Evolutionary conservation across 2,329 filamentous ascomycete genomes (phyloP).

Genomic region (Botryosphaeria agaves): DNA sequence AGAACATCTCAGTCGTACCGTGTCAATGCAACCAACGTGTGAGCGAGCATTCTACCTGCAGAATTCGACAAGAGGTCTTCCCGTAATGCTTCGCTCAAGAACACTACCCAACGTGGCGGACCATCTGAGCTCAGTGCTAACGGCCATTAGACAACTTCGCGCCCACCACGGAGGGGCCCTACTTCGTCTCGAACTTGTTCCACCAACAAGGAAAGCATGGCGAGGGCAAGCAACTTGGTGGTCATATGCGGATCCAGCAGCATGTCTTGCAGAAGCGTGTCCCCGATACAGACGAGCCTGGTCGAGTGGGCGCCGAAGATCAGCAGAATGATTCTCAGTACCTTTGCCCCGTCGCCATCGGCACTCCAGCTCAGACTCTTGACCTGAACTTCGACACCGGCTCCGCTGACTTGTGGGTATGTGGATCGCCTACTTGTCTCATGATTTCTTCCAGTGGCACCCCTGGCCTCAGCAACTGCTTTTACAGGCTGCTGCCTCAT

Average conservation of each 20-base stretch:
- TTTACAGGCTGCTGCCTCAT: no score
- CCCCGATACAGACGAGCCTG: slow-evolving; percentile 19
- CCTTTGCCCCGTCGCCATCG: slow-evolving; percentile 45
- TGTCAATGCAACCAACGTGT: no score
- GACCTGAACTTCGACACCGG: slow-evolving; percentile 54
- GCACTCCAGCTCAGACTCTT: slow-evolving; percentile 46
- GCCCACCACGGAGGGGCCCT: slow-evolving; percentile 46
- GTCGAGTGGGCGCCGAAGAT: slow-evolving; percentile 41
- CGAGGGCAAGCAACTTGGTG: slow-evolving; percentile 29
- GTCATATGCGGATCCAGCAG: slow-evolving; percentile 26
- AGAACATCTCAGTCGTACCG: no score
- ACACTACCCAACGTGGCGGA: no score
- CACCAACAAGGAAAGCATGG: slow-evolving; percentile 31
- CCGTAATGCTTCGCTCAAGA: no score
- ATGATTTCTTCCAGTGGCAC: no score
- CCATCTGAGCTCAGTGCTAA: no score
- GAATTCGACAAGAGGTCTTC: no score
- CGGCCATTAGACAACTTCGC: slow-evolving; percentile 38
- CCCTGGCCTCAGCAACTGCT: no score
- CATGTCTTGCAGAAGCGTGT: slow-evolving; percentile 30
- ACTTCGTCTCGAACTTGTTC: slow-evolving; percentile 31
- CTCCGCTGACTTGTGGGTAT: slow-evolving; percentile 51
- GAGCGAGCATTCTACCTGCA: no score
- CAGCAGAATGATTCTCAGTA: slow-evolving; percentile 51
- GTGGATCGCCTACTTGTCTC: no score